Evolutionary conservation across 306 rosid species (phyloP).

Genomic region (Begonia loranthoides): DNA sequence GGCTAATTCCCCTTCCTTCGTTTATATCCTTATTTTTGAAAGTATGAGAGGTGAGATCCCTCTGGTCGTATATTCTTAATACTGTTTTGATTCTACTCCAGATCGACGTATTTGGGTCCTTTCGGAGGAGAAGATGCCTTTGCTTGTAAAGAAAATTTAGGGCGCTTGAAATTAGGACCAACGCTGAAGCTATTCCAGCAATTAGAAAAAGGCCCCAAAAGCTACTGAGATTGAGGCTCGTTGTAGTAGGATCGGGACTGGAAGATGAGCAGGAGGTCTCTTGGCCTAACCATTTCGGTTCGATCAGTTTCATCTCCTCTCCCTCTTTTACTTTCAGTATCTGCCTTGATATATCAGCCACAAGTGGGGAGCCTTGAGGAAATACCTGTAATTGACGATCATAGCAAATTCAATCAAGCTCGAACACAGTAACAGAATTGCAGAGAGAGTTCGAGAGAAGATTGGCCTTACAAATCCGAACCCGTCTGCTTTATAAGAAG

Average conservation of each 20-base stretch:
- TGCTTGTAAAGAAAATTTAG: too few species aligned
- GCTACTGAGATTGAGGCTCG: not conserved
- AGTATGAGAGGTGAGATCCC: conserved; percentile 2
- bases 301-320: conserved; percentile 7
- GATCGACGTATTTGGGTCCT: too few species aligned
- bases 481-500: not conserved
- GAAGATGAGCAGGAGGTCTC: not conserved
- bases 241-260: not conserved
- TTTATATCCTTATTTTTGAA: conserved; percentile 14
- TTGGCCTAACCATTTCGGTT: not conserved
- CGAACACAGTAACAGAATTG: conserved; percentile 17
- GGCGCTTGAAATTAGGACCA: not conserved
- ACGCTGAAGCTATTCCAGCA: not conserved
- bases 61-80: too few species aligned
- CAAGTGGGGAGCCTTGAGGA: conserved; percentile 20
- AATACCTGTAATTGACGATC: conserved; percentile 19
- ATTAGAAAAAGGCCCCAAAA: conserved; percentile 12
- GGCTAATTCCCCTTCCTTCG: not conserved
- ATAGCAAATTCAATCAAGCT: conserved; percentile 4
- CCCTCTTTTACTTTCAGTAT: conserved; percentile 22
- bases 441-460: not conserved
- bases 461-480: not conserved
- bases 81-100: too few species aligned
- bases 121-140: not conserved
- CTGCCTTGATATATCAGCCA: conserved; percentile 23